These are phyloP conservation scores for Cryphonectria naterciae DNA, from an alignment of 2,329 filamentous ascomycete genomes.

Conservation along the genomic window DNA sequence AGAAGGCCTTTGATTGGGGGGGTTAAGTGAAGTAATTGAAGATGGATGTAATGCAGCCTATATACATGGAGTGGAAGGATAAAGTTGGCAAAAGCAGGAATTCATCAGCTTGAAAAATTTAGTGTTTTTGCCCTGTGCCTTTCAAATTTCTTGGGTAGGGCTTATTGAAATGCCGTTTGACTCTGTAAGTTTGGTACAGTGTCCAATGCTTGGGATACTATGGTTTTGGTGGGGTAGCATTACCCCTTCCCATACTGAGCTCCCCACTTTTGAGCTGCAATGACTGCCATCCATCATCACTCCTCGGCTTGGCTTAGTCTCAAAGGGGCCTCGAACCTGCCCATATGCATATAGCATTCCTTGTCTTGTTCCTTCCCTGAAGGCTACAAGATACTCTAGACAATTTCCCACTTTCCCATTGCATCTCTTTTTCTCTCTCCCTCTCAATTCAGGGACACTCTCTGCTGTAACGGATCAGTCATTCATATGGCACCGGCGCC, in stretches of 20 bases:
- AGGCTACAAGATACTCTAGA: not conserved
- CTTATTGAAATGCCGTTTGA: not conserved
- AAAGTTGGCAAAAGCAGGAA: not conserved
- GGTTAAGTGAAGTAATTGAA: not conserved
- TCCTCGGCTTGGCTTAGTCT: not conserved
- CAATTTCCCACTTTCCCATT: too few relatives aligned
- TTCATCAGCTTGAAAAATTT: not conserved
- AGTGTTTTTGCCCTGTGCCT: not conserved
- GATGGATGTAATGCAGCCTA: not conserved
- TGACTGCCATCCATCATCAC: constrained; percentile 1
- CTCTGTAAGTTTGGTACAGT: not conserved
- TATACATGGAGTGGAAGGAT: not conserved
- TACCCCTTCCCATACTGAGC: not conserved
- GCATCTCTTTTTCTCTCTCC: not conserved
- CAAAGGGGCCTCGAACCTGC: not conserved
- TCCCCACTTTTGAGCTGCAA: constrained; percentile 13
- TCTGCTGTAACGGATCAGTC: not conserved
- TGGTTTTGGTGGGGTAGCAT: constrained; percentile 3
- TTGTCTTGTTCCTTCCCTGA: not conserved
- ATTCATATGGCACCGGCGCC: constrained; percentile 26
- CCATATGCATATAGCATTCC: not conserved
- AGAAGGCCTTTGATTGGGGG: too few relatives aligned
- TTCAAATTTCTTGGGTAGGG: not conserved
- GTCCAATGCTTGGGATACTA: not conserved
- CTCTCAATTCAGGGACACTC: too few relatives aligned